Conservation (phyloP, 148 eudicot genomes). For the Drosera capensis region DNA sequence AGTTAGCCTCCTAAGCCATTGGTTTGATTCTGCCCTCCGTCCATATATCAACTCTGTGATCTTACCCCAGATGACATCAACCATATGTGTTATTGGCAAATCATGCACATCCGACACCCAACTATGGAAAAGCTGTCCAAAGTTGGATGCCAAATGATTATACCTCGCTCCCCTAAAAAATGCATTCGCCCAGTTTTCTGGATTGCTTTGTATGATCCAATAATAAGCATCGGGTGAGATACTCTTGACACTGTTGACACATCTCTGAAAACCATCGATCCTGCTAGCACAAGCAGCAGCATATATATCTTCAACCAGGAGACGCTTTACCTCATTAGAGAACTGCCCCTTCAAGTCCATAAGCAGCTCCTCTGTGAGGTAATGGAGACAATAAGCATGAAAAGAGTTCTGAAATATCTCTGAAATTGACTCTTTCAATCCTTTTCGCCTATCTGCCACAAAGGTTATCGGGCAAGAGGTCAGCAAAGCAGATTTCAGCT, state of each 20-base stretch:
- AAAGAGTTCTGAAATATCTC: constrained; percentile 26
- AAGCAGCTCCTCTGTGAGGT: constrained; percentile 42
- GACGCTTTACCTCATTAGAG: constrained; percentile 49
- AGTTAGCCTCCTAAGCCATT: constrained; percentile 33
- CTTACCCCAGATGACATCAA: constrained; percentile 31
- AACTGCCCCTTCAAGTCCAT: constrained; percentile 34
- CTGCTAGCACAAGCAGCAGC: constrained; percentile 46
- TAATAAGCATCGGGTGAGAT: constrained; percentile 47
- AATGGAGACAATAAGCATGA: constrained; percentile 40
- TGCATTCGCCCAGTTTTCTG: constrained; percentile 47
- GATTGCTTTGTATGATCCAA: constrained; percentile 38
- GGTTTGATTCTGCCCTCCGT: constrained; percentile 31
- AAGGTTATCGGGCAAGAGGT: constrained; percentile 29
- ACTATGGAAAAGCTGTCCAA: constrained; percentile 25
- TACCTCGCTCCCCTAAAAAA: constrained; percentile 39
- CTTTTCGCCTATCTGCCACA: constrained; percentile 46
- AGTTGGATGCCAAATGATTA: constrained; percentile 34
- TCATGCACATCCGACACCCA: constrained; percentile 50
- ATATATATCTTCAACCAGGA: constrained; percentile 40
- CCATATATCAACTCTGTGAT: constrained; percentile 34
- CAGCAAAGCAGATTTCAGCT: constrained; percentile 28
- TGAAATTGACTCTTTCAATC: constrained; percentile 28
- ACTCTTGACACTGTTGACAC: constrained; percentile 30
- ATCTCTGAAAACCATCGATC: constrained; percentile 25
- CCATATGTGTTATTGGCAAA: constrained; percentile 43